phyloP scores from a whole-genome alignment of 306 rosid species.

The Prunus persica region Prunus_persica_NCBIv2 NC_034013.1:11682501-11683000 shows the following conservation, averaged over 20 bases:
- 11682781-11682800: conserved; percentile 65
- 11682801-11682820: conserved; percentile 81
- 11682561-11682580: not conserved
- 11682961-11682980: conserved; percentile 72
- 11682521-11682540: not conserved
- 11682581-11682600: not conserved
- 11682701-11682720: not conserved
- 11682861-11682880: conserved; percentile 74
- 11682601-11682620: conserved; percentile 10
- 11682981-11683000: conserved; percentile 57
- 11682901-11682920: conserved; percentile 83
- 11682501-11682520: not conserved
- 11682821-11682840: conserved; percentile 79
- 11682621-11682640: not conserved
- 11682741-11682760: conserved; percentile 16
- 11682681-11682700: not conserved
- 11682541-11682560: not conserved
- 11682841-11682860: conserved; percentile 54
- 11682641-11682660: conserved; percentile 2
- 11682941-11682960: conserved; percentile 45
- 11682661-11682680: not conserved
- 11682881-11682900: conserved; percentile 81
- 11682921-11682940: conserved; percentile 50
- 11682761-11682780: conserved; percentile 91
- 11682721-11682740: conserved; percentile 10